phyloP scores from a whole-genome alignment of 306 rosid genomes.

The Cicer arietinum region DNA sequence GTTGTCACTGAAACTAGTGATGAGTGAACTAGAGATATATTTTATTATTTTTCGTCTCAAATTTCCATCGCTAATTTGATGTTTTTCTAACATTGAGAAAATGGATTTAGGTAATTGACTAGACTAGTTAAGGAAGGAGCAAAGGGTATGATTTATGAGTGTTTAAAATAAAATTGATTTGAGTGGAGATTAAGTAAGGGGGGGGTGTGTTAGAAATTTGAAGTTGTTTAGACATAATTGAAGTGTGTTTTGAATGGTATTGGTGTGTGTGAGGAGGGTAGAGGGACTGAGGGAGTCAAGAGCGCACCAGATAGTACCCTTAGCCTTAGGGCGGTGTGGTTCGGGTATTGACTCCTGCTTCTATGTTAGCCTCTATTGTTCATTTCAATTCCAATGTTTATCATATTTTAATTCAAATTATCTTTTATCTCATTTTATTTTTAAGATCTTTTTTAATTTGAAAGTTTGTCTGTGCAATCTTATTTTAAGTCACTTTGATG shows the following conservation, averaged over 20 bases:
- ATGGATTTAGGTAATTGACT: background rate
- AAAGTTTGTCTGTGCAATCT: too few relatives aligned
- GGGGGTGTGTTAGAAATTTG: slow-evolving; percentile 6
- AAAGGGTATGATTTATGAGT: slow-evolving; percentile 9
- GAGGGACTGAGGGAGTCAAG: slow-evolving; percentile 92
- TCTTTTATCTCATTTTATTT: background rate
- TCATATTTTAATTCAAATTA: slow-evolving; percentile 18
- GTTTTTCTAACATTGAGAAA: background rate
- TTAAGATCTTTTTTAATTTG: too few relatives aligned
- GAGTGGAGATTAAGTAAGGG: slow-evolving; percentile 22
- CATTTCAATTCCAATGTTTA: slow-evolving; percentile 41
- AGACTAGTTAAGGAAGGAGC: background rate
- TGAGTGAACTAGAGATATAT: background rate
- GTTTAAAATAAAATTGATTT: slow-evolving; percentile 37
- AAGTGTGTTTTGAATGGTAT: slow-evolving; percentile 34
- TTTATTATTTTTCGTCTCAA: slow-evolving; percentile 13
- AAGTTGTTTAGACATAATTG: slow-evolving; percentile 26
- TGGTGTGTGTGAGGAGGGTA: slow-evolving; percentile 38
- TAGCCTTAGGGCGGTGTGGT: slow-evolving; percentile 82
- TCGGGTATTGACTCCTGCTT: slow-evolving; percentile 99
- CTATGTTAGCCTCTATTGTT: slow-evolving; percentile 51
- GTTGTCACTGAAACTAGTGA: background rate
- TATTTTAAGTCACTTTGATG: too few relatives aligned
- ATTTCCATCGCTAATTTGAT: slow-evolving; percentile 19
- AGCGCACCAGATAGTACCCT: slow-evolving; percentile 96